Percentiles rank a stretch among this genome's conserved stretches.
Evolutionary conservation across 257 asterid species (phyloP).

Genomic region (Sherardia arvensis): DNA sequence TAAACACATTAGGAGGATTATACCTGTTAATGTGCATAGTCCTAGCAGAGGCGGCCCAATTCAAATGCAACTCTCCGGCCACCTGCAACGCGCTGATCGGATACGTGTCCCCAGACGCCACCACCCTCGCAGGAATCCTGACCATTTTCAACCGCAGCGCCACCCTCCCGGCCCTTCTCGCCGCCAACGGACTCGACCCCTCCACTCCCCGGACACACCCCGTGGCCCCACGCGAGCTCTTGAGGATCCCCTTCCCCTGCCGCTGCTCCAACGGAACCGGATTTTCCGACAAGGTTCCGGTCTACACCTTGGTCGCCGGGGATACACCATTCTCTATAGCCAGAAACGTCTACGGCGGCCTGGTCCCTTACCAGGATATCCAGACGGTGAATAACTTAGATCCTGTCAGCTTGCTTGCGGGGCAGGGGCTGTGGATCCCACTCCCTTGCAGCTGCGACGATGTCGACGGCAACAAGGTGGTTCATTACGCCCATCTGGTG

Average conservation of each 20-base stretch:
- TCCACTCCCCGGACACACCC: slow-evolving; percentile 22
- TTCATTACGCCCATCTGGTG: slow-evolving; percentile 74
- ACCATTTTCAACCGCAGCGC: slow-evolving; percentile 37
- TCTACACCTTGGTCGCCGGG: slow-evolving; percentile 40
- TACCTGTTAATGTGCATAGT: neutral
- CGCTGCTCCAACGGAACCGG: slow-evolving; percentile 56
- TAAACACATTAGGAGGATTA: too few relatives aligned
- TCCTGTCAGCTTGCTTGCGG: slow-evolving; percentile 21
- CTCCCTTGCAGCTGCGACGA: slow-evolving; percentile 88
- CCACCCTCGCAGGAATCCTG: slow-evolving; percentile 40
- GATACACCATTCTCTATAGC: slow-evolving; percentile 63
- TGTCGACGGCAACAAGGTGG: slow-evolving; percentile 46
- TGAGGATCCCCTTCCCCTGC: slow-evolving; percentile 66
- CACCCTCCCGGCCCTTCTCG: slow-evolving; percentile 50
- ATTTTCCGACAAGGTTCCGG: slow-evolving; percentile 39
- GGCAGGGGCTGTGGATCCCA: slow-evolving; percentile 58
- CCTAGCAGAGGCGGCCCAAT: slow-evolving; percentile 15
- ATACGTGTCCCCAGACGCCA: slow-evolving; percentile 55
- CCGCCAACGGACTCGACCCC: slow-evolving; percentile 54
- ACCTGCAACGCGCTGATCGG: slow-evolving; percentile 50
- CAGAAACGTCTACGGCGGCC: slow-evolving; percentile 37
- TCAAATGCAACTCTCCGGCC: slow-evolving; percentile 36
- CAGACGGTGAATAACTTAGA: slow-evolving; percentile 49
- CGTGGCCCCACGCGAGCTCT: slow-evolving; percentile 23
- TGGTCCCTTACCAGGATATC: slow-evolving; percentile 35